Evolutionary conservation across 2,329 filamentous ascomycete species (phyloP), one percentile per base, ranked within the genome.

Genomic region (Fusarium sp.): DNA sequence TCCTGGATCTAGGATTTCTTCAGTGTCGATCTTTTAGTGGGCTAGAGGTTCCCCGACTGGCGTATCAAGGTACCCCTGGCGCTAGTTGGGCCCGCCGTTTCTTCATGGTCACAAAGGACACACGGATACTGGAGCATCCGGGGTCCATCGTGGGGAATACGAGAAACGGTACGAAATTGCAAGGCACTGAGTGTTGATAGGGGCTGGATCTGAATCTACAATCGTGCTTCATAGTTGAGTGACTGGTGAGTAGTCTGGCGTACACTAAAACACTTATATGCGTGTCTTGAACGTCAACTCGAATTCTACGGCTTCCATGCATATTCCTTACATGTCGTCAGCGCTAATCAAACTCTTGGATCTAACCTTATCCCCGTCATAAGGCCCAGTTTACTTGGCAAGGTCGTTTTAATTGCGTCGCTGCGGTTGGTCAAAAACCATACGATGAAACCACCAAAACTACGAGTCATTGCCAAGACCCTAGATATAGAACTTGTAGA

Each of bases 1-100:
- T 24, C 43, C 57, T 40, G 50, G 58, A 45, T 45, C 60, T 17
- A 24, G 49, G 33, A 38, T 38, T 39, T 56, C 60, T 62, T 63
- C 58, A 26, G 3, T n/a, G 65, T 39, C 8, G 33, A 56, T 54
- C 33, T 5, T 57, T 57, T 57, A 45, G 51, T 46, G 36, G 36
- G 36, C 44, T 61, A 4, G 0, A 33, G 9, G 38, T 40, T 21
- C 58, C 26, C 15, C 58, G 60, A 63, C 21, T 63, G 58, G 40
- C 26, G 28, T 33, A 22, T 13, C 17, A 38, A 19, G 40, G n/a
- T 19, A 44, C 45, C 50, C 64, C 59, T 53, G 26, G 33, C 33
- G 17, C 43, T 64, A 64, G 39, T 33, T 39, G 19, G 54, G 42
- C 17, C 34, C 34, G 26, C 26, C 28, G 26, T 33, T 34, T 60